These are phyloP conservation scores for Zopfia rhizophila DNA, from an alignment of 2,329 filamentous ascomycete species.

Conservation along the genomic window DNA sequence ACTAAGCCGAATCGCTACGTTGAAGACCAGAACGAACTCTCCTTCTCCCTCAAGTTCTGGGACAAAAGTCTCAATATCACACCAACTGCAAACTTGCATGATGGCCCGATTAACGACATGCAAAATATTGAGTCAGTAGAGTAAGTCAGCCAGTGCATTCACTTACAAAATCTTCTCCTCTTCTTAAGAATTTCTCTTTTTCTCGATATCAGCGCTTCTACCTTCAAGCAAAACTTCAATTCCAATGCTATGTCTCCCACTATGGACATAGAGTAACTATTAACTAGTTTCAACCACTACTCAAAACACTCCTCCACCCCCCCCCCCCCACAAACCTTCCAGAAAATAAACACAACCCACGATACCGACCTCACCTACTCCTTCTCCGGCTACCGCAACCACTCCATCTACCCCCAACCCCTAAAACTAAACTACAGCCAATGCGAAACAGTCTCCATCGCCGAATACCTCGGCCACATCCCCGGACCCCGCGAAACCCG, in stretches of 20 bases:
- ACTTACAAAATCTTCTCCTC: too few relatives aligned
- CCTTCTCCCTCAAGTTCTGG: slow-evolving; percentile 13
- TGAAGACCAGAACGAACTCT: slow-evolving; percentile 2
- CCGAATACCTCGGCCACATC: slow-evolving; percentile 6
- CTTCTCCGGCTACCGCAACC: slow-evolving; percentile 8
- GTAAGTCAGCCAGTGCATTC: slow-evolving; percentile 11
- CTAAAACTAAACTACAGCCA: slow-evolving; percentile 10
- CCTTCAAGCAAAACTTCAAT: too few relatives aligned
- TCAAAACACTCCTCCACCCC: too few relatives aligned
- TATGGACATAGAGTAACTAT: too few relatives aligned
- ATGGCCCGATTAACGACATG: slow-evolving; percentile 8
- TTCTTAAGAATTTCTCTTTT: too few relatives aligned
- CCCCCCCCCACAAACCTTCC: too few relatives aligned
- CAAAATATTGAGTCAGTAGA: slow-evolving; percentile 8
- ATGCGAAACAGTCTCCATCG: slow-evolving; percentile 3
- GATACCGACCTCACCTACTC: slow-evolving; percentile 9
- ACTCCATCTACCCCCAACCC: neutral
- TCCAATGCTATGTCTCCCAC: too few relatives aligned
- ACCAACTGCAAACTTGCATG: neutral
- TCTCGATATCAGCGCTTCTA: too few relatives aligned
- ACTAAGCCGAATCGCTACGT: slow-evolving; percentile 9
- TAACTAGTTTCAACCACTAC: too few relatives aligned
- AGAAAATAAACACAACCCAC: slow-evolving; percentile 6
- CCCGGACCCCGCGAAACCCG: too few relatives aligned
- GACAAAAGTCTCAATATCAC: slow-evolving; percentile 1